phyloP scores from a whole-genome alignment of 2,329 filamentous ascomycete genomes.

The Ophiocordyceps camponoti-saundersi region DNA sequence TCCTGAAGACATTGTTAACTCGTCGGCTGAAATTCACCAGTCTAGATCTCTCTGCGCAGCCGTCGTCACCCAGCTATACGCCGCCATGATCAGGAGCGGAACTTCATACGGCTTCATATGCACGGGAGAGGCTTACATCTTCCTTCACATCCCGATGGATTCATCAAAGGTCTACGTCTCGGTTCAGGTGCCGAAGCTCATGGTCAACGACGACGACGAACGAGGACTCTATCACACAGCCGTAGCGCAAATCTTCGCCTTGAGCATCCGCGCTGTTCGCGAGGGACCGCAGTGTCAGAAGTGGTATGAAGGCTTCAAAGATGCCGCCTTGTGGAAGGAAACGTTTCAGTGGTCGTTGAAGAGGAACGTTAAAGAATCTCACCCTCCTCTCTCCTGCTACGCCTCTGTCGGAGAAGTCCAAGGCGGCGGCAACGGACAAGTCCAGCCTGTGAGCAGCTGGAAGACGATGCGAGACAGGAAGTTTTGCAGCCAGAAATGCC shows the following conservation, averaged over 20 bases:
- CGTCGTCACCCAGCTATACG: slow-evolving; percentile 21
- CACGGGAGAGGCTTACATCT: slow-evolving; percentile 16
- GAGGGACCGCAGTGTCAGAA: slow-evolving; percentile 9
- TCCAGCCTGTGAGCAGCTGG: neutral
- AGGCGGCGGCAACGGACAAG: neutral
- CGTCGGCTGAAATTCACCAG: neutral
- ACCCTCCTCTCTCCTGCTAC: neutral
- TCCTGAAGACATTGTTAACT: neutral
- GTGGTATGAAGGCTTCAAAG: slow-evolving; percentile 14
- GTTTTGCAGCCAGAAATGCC: slow-evolving; percentile 2
- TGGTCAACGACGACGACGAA: slow-evolving; percentile 16
- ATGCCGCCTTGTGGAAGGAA: slow-evolving; percentile 15
- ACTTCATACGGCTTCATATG: slow-evolving; percentile 18
- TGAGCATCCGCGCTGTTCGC: slow-evolving; percentile 16
- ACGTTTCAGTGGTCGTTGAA: slow-evolving; percentile 14
- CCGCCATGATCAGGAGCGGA: slow-evolving; percentile 18
- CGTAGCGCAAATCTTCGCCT: slow-evolving; percentile 20
- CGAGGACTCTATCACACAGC: slow-evolving; percentile 17
- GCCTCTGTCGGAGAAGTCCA: neutral
- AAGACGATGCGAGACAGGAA: neutral
- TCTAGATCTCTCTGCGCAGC: slow-evolving; percentile 8
- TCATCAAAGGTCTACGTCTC: slow-evolving; percentile 15
- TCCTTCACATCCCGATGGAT: slow-evolving; percentile 16
- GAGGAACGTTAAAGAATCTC: neutral
- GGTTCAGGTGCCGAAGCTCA: slow-evolving; percentile 15